These are phyloP conservation scores for Penicillium goetzii DNA, from an alignment of 495 filamentous ascomycete species.

Conservation along the genomic window DNA sequence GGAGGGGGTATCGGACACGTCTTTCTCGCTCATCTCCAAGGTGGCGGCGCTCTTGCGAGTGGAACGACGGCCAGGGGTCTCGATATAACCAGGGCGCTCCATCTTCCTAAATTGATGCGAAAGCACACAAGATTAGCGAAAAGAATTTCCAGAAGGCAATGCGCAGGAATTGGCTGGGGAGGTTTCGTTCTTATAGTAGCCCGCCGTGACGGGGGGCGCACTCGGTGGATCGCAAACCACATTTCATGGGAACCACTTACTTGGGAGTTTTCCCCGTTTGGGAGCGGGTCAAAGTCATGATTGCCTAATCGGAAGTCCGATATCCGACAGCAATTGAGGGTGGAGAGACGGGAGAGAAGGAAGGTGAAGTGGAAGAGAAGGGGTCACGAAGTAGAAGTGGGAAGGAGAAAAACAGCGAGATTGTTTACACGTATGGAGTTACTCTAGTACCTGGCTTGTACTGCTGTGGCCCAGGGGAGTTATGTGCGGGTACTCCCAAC, in stretches of 20 bases:
- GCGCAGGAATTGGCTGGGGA: conserved; percentile 6
- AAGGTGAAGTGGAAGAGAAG: conserved; percentile 13
- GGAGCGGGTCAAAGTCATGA: conserved; percentile 53
- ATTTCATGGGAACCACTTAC: conserved; percentile 41
- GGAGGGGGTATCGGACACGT: conserved; percentile 37
- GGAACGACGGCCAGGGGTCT: conserved; percentile 56
- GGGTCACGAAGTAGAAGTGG: conserved; percentile 18
- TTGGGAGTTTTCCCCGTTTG: conserved; percentile 56
- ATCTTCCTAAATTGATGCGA: conserved; percentile 50
- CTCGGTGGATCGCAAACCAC: conserved; percentile 23
- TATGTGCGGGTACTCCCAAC: conserved; percentile 18
- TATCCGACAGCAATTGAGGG: conserved; percentile 27
- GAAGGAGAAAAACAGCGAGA: conserved; percentile 26
- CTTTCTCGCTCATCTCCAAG: conserved; percentile 37
- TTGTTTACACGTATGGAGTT: conserved; percentile 31
- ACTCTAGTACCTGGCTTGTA: conserved; percentile 19
- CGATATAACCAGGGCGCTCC: conserved; percentile 59
- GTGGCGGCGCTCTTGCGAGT: conserved; percentile 48
- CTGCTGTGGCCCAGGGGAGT: conserved; percentile 17
- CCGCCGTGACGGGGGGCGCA: conserved; percentile 14
- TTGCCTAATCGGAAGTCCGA: conserved; percentile 31
- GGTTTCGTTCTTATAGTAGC: conserved; percentile 20
- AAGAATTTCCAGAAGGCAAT: conserved; percentile 3
- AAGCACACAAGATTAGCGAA: conserved; percentile 15
- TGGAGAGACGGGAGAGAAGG: neutral